Evolutionary conservation across 2,329 filamentous ascomycete genomes (phyloP).

Genomic region (Pyrenophora graminea): DNA sequence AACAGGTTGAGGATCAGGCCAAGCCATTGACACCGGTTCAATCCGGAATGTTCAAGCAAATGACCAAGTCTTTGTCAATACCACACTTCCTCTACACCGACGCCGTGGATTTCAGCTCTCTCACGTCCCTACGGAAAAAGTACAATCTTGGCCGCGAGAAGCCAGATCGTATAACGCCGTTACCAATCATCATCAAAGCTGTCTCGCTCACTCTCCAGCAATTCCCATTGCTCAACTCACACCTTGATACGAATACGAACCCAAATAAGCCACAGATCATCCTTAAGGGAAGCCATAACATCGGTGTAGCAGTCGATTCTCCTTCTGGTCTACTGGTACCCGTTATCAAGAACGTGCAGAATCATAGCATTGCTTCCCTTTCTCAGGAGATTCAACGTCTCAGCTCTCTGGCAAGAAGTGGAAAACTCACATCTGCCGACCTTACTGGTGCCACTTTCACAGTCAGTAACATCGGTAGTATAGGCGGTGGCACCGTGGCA

Average conservation of each 20-base stretch:
- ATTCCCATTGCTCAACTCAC: constrained; percentile 85
- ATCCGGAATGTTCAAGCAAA: constrained; percentile 93
- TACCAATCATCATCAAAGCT: constrained; percentile 95
- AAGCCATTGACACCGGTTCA: constrained; percentile 77
- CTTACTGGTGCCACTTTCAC: constrained; percentile 89
- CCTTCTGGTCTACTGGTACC: constrained; percentile 86
- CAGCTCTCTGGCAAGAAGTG: constrained; percentile 71
- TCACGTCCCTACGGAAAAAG: constrained; percentile 72
- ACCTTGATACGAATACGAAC: constrained; percentile 67
- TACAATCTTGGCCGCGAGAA: constrained; percentile 62
- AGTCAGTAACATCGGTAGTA: constrained; percentile 93
- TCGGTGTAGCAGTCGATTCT: constrained; percentile 94
- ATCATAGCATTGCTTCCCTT: constrained; percentile 76
- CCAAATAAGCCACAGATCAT: constrained; percentile 73
- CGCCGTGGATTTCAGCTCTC: constrained; percentile 78
- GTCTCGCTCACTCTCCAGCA: constrained; percentile 81
- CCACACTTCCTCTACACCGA: constrained; percentile 96
- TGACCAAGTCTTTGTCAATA: constrained; percentile 89
- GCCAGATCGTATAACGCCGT: constrained; percentile 71
- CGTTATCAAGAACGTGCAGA: constrained; percentile 82
- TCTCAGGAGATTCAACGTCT: constrained; percentile 76
- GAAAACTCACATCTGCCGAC: constrained; percentile 75
- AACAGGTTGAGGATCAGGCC: constrained; percentile 63
- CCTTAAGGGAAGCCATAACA: constrained; percentile 85
- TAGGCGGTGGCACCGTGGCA: constrained; percentile 88